These are phyloP conservation scores for Penicillium sumatraense DNA, from an alignment of 2,329 filamentous ascomycete species.

Conservation along the genomic window DNA sequence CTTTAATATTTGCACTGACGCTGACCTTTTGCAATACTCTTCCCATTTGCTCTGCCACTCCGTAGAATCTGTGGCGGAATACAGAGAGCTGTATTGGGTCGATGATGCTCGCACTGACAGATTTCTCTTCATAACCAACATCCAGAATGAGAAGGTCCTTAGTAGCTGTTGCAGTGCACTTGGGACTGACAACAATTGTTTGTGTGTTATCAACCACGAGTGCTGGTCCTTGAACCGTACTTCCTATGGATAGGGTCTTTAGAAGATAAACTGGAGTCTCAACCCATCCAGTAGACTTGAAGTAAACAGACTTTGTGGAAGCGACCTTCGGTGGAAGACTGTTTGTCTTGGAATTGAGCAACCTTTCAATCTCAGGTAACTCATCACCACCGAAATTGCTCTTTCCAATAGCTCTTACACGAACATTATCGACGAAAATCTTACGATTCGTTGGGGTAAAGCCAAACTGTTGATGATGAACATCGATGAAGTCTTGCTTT, in stretches of 20 bases:
- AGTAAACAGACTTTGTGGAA: conserved; percentile 1
- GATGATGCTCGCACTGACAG: conserved; percentile 53
- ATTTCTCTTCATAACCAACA: too few species aligned
- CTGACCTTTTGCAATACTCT: conserved; percentile 73
- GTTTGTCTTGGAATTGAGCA: too few species aligned
- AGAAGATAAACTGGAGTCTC: conserved; percentile 7
- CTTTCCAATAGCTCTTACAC: conserved; percentile 28
- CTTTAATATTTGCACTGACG: conserved; percentile 78
- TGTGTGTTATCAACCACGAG: conserved; percentile 51
- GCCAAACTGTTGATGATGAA: conserved; percentile 51
- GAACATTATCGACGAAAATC: conserved; percentile 47
- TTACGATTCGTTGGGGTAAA: conserved; percentile 37
- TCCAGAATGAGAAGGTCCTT: too few species aligned
- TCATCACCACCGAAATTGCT: neutral
- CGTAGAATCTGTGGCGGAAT: conserved; percentile 82
- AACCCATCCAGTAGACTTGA: conserved; percentile 5
- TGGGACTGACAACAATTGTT: conserved; percentile 50
- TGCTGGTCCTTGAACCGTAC: conserved; percentile 19
- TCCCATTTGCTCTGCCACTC: conserved; percentile 83
- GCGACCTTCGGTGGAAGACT: neutral
- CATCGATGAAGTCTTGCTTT: conserved; percentile 37
- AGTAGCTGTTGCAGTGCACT: too few species aligned
- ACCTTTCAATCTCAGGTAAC: too few species aligned
- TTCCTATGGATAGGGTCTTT: neutral
- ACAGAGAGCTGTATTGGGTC: conserved; percentile 78